Evolutionary conservation across 2,329 filamentous ascomycete genomes (phyloP).

Genomic region (Monosporascus sp.): DNA sequence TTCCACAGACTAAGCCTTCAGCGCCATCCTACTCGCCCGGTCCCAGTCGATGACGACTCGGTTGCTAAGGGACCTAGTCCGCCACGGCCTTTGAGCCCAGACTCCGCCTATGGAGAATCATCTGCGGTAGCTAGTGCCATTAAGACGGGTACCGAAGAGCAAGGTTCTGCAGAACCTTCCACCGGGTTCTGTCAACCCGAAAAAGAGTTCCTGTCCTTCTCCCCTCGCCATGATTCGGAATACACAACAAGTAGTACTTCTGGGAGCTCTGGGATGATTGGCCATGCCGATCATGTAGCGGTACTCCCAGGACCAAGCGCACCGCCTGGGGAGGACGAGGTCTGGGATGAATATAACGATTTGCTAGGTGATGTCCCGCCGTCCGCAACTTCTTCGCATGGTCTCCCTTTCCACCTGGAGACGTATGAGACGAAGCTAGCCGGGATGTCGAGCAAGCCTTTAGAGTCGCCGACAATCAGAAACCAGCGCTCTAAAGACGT

Average conservation of each 20-base stretch:
- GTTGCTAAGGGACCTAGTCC: constrained; percentile 46
- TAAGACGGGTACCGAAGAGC: constrained; percentile 24
- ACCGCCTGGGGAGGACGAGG: constrained; percentile 72
- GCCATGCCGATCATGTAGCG: constrained; percentile 59
- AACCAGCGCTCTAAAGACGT: constrained; percentile 22
- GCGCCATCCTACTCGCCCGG: constrained; percentile 22
- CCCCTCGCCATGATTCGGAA: constrained; percentile 66
- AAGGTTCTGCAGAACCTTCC: constrained; percentile 25
- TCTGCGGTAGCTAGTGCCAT: constrained; percentile 27
- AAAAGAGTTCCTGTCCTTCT: constrained; percentile 69
- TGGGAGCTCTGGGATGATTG: constrained; percentile 60
- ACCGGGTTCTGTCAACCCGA: constrained; percentile 25
- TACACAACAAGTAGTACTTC: constrained; percentile 52
- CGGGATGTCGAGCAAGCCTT: constrained; percentile 28
- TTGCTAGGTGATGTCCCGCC: constrained; percentile 62
- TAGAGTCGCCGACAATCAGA: constrained; percentile 45
- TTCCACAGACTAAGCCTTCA: constrained; percentile 57
- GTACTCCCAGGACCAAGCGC: constrained; percentile 57
- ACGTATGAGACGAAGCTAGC: constrained; percentile 35
- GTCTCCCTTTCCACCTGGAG: constrained; percentile 52
- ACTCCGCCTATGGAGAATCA: constrained; percentile 31
- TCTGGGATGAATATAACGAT: constrained; percentile 94
- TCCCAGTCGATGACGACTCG: constrained; percentile 31
- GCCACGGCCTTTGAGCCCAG: constrained; percentile 35
- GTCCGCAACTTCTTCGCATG: constrained; percentile 52